phyloP scores from a whole-genome alignment of 345 rosid species.

The Pugionium cornutum region DNA sequence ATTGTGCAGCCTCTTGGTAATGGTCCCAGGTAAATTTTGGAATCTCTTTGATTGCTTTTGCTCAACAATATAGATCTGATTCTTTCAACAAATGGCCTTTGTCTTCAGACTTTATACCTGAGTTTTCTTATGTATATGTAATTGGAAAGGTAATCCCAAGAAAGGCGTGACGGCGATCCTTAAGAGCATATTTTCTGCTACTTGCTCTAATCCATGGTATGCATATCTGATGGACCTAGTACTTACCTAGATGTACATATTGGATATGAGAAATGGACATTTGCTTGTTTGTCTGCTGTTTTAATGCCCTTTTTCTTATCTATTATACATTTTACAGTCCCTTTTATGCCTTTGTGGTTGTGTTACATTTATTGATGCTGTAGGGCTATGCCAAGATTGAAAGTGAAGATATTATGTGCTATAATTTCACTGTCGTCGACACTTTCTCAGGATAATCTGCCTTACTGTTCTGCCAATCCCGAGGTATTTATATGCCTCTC shows the following conservation, averaged over 20 bases:
- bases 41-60: slow-evolving; percentile 12
- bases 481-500: slow-evolving; percentile 49
- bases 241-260: background rate
- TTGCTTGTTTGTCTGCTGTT: background rate
- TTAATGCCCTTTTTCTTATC: background rate
- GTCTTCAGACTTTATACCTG: slow-evolving; percentile 9
- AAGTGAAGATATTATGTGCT: slow-evolving; percentile 55
- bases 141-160: slow-evolving; percentile 57
- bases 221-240: slow-evolving; percentile 21
- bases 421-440: slow-evolving; percentile 58
- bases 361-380: slow-evolving; percentile 26
- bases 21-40: slow-evolving; percentile 65
- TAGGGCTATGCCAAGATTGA: slow-evolving; percentile 67
- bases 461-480: slow-evolving; percentile 51
- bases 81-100: background rate
- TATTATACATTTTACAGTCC: background rate
- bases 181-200: slow-evolving; percentile 52
- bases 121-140: slow-evolving; percentile 9
- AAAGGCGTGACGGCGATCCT: slow-evolving; percentile 51
- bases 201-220: slow-evolving; percentile 63
- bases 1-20: slow-evolving; percentile 74
- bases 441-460: slow-evolving; percentile 73
- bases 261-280: slow-evolving; percentile 7
- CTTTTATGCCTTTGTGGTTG: slow-evolving; percentile 2
- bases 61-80: slow-evolving; percentile 4